Evolutionary conservation across 805 yeast genomes (phyloP).

Genomic region (Candida mattraensis): DNA sequence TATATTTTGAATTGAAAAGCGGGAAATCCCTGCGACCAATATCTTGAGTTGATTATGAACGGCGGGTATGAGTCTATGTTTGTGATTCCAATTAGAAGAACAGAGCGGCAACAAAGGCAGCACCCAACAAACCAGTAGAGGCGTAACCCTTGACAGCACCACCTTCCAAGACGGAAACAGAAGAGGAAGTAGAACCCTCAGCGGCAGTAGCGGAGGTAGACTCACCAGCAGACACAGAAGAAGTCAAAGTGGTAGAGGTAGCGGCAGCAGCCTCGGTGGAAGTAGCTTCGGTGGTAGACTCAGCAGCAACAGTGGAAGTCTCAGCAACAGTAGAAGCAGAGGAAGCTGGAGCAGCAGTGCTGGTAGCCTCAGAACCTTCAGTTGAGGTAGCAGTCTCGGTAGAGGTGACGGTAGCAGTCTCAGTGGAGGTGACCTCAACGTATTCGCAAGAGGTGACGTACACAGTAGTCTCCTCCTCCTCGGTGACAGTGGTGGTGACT

Average conservation of each 20-base stretch:
- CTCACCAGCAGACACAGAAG: conserved; percentile 4
- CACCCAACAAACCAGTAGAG: conserved; percentile 27
- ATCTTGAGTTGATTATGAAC: conserved; percentile 3
- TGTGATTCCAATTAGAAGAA: conserved; percentile 16
- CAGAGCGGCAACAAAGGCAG: conserved; percentile 25
- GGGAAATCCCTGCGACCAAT: conserved; percentile 9
- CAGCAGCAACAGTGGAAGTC: conserved; percentile 9
- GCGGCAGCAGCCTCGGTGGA: conserved; percentile 7
- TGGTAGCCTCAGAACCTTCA: conserved; percentile 8
- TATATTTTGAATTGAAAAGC: conserved; percentile 4
- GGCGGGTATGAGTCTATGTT: conserved; percentile 6
- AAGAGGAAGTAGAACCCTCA: conserved; percentile 12
- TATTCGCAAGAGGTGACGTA: conserved; percentile 8
- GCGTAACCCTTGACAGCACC: conserved; percentile 24
- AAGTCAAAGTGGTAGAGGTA: conserved; percentile 9
- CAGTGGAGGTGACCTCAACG: conserved; percentile 19
- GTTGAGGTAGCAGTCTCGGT: conserved; percentile 9
- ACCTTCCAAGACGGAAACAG: conserved; percentile 21
- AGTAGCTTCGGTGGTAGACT: conserved; percentile 5
- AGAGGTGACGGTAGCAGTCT: conserved; percentile 20
- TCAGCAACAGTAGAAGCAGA: conserved; percentile 14
- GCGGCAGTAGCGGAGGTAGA: conserved; percentile 8
- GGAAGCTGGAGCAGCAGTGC: conserved; percentile 5
- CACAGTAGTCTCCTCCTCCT: conserved; percentile 6
- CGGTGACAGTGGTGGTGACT: conserved; percentile 10